Evolutionary conservation across 2,329 filamentous ascomycete species (phyloP), one percentile per base, ranked within the genome.

Genomic region (Aspergillus candidus): DNA sequence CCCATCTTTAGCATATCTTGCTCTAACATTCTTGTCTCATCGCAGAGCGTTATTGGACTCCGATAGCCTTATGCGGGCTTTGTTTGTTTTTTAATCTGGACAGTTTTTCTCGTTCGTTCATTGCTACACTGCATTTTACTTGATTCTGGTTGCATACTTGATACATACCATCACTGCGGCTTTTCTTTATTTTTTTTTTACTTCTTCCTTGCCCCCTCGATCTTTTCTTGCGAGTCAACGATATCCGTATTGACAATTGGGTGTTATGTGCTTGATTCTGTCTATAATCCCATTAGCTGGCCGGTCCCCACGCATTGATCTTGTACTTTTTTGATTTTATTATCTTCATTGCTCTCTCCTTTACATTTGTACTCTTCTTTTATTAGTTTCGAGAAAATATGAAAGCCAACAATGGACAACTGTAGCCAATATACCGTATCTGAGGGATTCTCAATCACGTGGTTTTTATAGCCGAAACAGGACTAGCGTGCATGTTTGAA

Each of bases 41-140:
- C 22, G 30, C 55, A 78, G 88, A 93, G 87, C 64, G 88, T 93
- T 43, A 93, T 94, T 66, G 88, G 88, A 44, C 75, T 94, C 56
- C 84, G 87, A 64, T 69, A 57, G 57, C 53, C 44, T 31, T 22
- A 15, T 34, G 34, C 44, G 35, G 15, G 35, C 39, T 35, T 27
- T 31, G n/a, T 8, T 37, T 47, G 34, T 42, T 17, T 17, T 31
- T 29, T 30, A 32, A 30, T 30, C 48, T 36, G 15, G 45, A 39
- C 33, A 48, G 47, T 44, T 52, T 38, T 48, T 49, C 38, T 52
- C 40, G 51, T 48, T 53, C 51, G 32, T 22, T 27, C 46, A 38
- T 46, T 57, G 49, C 48, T 42, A 44, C 47, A 53, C 44, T 38
- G 18, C 41, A 43, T 48, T 39, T 44, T 43, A 30, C 18, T 32